Conservation (phyloP, 495 filamentous ascomycete genomes). For the Acidomyces sp. region DNA sequence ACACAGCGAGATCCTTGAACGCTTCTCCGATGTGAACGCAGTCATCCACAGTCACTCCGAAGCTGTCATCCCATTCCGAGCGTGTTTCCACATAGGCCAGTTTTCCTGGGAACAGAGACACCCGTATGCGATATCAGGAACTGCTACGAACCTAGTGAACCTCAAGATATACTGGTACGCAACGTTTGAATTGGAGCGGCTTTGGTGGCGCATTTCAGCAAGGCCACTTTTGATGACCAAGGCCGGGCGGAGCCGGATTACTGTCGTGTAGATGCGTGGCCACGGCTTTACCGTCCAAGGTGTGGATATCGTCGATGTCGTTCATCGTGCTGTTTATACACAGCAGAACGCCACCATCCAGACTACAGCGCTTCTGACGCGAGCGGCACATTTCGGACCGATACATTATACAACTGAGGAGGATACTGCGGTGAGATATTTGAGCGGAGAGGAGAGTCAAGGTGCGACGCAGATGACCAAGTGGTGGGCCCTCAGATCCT, state of each 20-base stretch:
- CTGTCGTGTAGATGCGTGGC: constrained; percentile 35
- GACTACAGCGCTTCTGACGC: constrained; percentile 20
- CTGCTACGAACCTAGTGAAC: constrained; percentile 19
- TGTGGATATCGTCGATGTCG: constrained; percentile 28
- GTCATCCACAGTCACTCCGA: constrained; percentile 38
- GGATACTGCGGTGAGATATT: constrained; percentile 8
- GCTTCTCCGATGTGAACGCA: constrained; percentile 30
- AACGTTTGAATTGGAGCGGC: constrained; percentile 24
- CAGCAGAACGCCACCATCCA: constrained; percentile 34
- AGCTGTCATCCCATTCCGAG: constrained; percentile 33
- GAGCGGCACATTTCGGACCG: constrained; percentile 11
- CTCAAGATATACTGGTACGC: constrained; percentile 34
- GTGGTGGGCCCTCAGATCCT: constrained; percentile 24
- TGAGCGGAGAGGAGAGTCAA: constrained; percentile 24
- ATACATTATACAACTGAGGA: constrained; percentile 11
- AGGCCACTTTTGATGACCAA: constrained; percentile 15
- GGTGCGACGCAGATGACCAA: constrained; percentile 20
- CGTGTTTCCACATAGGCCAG: constrained; percentile 33
- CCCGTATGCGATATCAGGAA: constrained; percentile 30
- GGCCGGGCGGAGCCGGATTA: background rate
- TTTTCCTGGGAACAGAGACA: constrained; percentile 3
- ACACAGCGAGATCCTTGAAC: constrained; percentile 39
- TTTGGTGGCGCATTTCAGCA: constrained; percentile 21
- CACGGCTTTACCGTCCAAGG: constrained; percentile 38
- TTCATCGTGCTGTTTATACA: constrained; percentile 36